Percentiles rank a stretch among this genome's conserved stretches.
Conservation (phyloP, 352 stramenopile genomes). For the Phytophthora rubi region DNA sequence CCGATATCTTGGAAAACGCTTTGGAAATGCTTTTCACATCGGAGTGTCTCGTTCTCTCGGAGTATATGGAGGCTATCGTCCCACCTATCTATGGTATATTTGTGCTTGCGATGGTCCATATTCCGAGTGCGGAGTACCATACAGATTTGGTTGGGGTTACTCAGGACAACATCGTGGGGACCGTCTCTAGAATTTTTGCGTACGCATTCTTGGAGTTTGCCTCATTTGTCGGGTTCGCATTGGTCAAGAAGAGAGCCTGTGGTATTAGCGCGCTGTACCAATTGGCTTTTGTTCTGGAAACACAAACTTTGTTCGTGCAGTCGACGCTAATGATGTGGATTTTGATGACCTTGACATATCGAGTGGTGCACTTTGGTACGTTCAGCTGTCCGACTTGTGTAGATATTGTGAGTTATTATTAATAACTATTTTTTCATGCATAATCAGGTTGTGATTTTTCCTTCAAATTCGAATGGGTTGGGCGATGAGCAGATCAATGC, state of each 20-base stretch:
- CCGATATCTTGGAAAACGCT: constrained; percentile 18
- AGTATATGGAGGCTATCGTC: constrained; percentile 51
- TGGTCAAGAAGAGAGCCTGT: constrained; percentile 15
- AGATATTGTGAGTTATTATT: too few species aligned
- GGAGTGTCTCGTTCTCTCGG: constrained; percentile 45
- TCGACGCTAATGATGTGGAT: constrained; percentile 39
- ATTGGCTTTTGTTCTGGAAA: constrained; percentile 51
- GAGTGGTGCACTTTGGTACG: constrained; percentile 38
- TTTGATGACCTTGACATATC: constrained; percentile 25
- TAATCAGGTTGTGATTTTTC: constrained; percentile 27
- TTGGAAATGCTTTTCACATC: constrained; percentile 38
- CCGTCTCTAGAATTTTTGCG: constrained; percentile 20
- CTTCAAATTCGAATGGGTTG: constrained; percentile 21
- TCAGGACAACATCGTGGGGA: not conserved
- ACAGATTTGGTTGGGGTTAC: constrained; percentile 29
- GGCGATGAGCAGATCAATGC: not conserved
- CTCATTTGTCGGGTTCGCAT: constrained; percentile 31
- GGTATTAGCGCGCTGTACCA: constrained; percentile 32
- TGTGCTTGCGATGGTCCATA: constrained; percentile 13
- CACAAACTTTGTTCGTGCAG: constrained; percentile 30
- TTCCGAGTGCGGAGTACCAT: constrained; percentile 42
- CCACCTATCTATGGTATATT: constrained; percentile 37
- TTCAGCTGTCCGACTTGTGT: not conserved
- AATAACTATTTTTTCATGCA: not conserved
- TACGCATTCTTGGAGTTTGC: constrained; percentile 37